Conservation (phyloP, 1,284 basidiomycete genomes). For the Cryptococcus floricola region DNA sequence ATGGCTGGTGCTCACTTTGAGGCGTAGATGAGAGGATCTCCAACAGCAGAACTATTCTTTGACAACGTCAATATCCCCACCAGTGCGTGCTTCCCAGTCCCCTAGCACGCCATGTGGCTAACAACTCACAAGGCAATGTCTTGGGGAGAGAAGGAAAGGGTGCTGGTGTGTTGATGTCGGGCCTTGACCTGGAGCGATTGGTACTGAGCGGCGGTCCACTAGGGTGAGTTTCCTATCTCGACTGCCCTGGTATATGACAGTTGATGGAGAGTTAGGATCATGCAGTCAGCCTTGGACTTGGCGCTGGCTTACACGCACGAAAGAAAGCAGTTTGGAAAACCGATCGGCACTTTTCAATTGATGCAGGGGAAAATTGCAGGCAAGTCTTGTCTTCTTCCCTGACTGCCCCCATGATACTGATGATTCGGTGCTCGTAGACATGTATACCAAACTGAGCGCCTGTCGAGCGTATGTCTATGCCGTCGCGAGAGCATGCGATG, state of each 20-base stretch:
- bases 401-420: not conserved
- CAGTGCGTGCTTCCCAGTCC: conserved; percentile 51
- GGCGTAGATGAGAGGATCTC: conserved; percentile 76
- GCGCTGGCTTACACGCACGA: conserved; percentile 86
- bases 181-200: conserved; percentile 84
- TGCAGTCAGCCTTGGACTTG: conserved; percentile 91
- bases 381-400: conserved; percentile 11
- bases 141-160: conserved; percentile 76
- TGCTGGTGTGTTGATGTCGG: conserved; percentile 86
- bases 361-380: conserved; percentile 75
- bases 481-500: conserved; percentile 82
- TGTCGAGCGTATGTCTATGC: conserved; percentile 89
- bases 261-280: conserved; percentile 59
- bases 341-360: conserved; percentile 86
- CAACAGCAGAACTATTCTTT: conserved; percentile 91
- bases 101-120: not conserved
- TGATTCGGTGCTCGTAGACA: conserved; percentile 55
- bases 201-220: conserved; percentile 82
- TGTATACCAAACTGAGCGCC: conserved; percentile 91
- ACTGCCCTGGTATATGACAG: not conserved
- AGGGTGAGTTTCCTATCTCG: conserved; percentile 43
- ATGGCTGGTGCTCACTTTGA: not conserved
- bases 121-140: conserved; percentile 63
- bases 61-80: conserved; percentile 84
- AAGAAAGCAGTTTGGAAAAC: conserved; percentile 81